Percentiles rank a stretch among this genome's conserved stretches.
Evolutionary conservation across 2,329 filamentous ascomycete genomes (phyloP).

Genomic region (Aspergillus unguis): DNA sequence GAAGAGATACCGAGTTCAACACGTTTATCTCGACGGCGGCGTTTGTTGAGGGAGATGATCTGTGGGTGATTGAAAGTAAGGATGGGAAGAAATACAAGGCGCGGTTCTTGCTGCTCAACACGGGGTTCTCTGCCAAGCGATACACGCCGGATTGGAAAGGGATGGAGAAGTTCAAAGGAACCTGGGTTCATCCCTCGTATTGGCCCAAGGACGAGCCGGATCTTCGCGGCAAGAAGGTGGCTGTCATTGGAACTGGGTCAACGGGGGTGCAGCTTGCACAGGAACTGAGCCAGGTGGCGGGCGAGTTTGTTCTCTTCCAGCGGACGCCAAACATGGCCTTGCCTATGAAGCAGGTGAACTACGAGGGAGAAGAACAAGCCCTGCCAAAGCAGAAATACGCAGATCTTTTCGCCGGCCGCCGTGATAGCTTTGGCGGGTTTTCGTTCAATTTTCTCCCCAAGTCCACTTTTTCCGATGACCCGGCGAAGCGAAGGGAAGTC

Average conservation of each 20-base stretch:
- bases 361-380: constrained; percentile 23
- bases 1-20: constrained; percentile 46
- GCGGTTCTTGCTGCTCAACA: constrained; percentile 47
- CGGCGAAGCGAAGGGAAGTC: constrained; percentile 49
- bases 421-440: constrained; percentile 59
- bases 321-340: constrained; percentile 64
- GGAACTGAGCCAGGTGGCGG: constrained; percentile 54
- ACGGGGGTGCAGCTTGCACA: constrained; percentile 58
- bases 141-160: constrained; percentile 43
- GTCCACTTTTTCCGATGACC: constrained; percentile 54
- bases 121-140: constrained; percentile 47
- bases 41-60: constrained; percentile 34
- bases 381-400: not conserved
- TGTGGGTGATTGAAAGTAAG: not conserved
- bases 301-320: constrained; percentile 59
- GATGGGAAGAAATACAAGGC: constrained; percentile 28
- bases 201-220: constrained; percentile 52
- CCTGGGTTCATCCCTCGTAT: constrained; percentile 53
- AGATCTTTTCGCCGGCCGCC: constrained; percentile 51
- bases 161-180: constrained; percentile 47
- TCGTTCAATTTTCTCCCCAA: constrained; percentile 54
- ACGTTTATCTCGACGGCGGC: constrained; percentile 41
- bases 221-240: constrained; percentile 47
- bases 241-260: constrained; percentile 55
- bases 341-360: constrained; percentile 57